Evolutionary conservation across 805 yeast species (phyloP), one percentile per base, ranked within the genome.

Genomic region (Pichia insulana): DNA sequence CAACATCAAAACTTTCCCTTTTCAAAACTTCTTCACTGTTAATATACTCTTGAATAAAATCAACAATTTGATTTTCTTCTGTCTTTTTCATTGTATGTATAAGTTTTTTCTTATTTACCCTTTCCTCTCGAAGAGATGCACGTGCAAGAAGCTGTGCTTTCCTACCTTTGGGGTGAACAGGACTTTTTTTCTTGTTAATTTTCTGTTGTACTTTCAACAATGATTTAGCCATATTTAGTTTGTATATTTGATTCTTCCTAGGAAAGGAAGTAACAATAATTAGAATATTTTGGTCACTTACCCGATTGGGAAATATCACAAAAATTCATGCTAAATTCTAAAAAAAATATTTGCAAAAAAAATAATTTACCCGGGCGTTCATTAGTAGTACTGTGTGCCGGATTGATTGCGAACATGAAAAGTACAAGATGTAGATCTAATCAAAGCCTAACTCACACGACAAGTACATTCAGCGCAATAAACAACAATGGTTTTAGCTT

Each of bases 91-190:
- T 81, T 27, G 71, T 61, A 51, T 75, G 76, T 39, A 69, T 70
- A 18, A 69, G 60, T 56, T 83, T 84, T 57, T 73, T 76, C 39
- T 69, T 68, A 30, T 69, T 73, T 40, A 90, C 63, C 58, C 83
- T 85, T 39, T 70, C 71, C 49, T 89, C 94, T 61, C 98, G 74
- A 36, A 87, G 64, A 2, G 95, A 77, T n/a, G 97, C 97, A 49
- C 92, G 70, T 43, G 80, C 80, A 40, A 90, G 65, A 58, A 83
- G 86, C 61, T 82, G 82, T 61, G 87, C 83, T 61, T 88, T 90
- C 41, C 96, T 74, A 9, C 97, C 96, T 55, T 80, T 82, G 18
- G 95, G 92, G 58, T 90, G 97, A 51, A 83, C 65, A 31, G 74
- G 67, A 35, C 73, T 76, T 33, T 73, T 75, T 46, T 75, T 66